phyloP scores from a whole-genome alignment of 2,329 filamentous ascomycete species.

The Cladosporium oxysporum region DNA sequence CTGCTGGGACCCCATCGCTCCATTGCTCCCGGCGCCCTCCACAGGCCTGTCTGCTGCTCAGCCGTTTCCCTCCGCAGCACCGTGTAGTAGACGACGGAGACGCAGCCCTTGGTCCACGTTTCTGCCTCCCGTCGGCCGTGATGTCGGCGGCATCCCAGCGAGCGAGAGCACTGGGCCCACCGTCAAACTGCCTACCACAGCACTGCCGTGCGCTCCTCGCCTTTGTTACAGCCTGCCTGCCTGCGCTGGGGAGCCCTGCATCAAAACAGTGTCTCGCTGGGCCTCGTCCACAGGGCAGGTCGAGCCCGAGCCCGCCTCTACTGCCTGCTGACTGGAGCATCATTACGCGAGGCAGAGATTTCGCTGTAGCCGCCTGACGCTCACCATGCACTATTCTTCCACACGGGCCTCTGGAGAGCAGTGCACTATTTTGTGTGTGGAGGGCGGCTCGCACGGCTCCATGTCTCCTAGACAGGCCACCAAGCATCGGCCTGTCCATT shows the following conservation, averaged over 20 bases:
- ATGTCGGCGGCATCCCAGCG: conserved; percentile 17
- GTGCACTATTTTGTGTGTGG: conserved; percentile 14
- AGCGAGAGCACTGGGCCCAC: conserved; percentile 3
- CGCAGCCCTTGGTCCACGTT: conserved; percentile 7
- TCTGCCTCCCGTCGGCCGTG: conserved; percentile 6
- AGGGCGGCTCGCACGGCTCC: conserved; percentile 17
- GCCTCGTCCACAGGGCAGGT: conserved; percentile 4
- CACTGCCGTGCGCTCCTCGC: background rate
- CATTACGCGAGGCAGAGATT: conserved; percentile 14
- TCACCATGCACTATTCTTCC: background rate
- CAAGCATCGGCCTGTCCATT: conserved; percentile 1
- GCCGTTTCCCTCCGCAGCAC: conserved; percentile 7
- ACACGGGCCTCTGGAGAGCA: conserved; percentile 10
- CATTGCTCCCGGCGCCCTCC: conserved; percentile 14
- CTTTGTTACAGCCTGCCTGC: conserved; percentile 1
- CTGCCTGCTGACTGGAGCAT: conserved; percentile 7
- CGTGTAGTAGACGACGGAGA: background rate
- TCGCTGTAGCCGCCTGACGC: conserved; percentile 16
- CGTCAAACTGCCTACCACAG: background rate
- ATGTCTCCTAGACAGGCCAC: background rate
- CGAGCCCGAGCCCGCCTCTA: conserved; percentile 7
- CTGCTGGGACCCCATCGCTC: background rate
- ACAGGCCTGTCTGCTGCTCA: background rate
- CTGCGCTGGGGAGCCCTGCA: conserved; percentile 15
- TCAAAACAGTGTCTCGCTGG: conserved; percentile 13